A percentile compares a stretch with the other conserved stretches of the same genome.
Conservation (phyloP, 352 stramenopile species). For the Pythium pyrilobum region DNA sequence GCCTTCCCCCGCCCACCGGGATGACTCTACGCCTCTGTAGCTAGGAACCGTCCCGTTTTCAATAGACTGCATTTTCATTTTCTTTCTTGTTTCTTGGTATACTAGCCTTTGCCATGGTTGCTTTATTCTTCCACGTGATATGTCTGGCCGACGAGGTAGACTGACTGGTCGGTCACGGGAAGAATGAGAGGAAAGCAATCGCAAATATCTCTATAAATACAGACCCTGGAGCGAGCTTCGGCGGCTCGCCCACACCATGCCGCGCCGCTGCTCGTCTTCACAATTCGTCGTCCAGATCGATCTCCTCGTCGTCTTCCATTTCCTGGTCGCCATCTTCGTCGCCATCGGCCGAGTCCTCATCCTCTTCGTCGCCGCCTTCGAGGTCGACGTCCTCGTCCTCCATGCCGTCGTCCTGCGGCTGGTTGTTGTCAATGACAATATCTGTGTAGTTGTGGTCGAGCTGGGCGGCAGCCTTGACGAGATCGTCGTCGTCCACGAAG, state of each 20-base stretch:
- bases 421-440: constrained; percentile 80
- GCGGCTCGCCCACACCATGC: constrained; percentile 12
- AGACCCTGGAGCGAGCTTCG: constrained; percentile 23
- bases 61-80: constrained; percentile 1
- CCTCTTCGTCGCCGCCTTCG: constrained; percentile 58
- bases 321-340: constrained; percentile 70
- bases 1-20: no score
- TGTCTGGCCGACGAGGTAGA: no score
- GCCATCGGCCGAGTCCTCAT: constrained; percentile 42
- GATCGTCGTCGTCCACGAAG: constrained; percentile 80
- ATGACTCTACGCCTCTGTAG: no score
- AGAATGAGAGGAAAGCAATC: constrained; percentile 2
- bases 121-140: no score
- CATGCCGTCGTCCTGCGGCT: constrained; percentile 29
- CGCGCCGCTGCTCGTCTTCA: no score
- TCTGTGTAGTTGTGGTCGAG: constrained; percentile 87
- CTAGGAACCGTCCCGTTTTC: not conserved
- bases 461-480: constrained; percentile 80
- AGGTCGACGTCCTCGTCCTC: constrained; percentile 67
- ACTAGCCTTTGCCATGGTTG: no score
- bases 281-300: constrained; percentile 41
- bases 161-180: no score
- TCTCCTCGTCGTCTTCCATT: constrained; percentile 63
- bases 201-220: constrained; percentile 63
- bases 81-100: not conserved